phyloP scores from a whole-genome alignment of 1,284 basidiomycete genomes.

The Sanguinoderma infundibulare region DNA sequence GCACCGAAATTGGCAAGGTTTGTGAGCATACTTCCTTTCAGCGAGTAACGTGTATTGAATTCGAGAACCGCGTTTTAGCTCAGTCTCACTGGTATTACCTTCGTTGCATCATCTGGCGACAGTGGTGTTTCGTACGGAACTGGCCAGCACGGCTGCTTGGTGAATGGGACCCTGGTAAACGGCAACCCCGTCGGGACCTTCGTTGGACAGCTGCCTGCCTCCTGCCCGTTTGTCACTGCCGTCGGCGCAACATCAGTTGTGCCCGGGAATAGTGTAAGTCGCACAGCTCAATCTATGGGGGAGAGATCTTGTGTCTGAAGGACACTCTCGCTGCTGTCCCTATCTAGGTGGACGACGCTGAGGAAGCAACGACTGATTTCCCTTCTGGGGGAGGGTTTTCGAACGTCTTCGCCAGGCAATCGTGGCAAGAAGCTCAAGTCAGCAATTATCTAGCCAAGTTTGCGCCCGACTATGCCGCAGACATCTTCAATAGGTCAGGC shows the following conservation, averaged over 20 bases:
- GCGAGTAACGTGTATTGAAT: neutral
- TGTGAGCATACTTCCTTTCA: constrained; percentile 23
- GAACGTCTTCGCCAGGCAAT: constrained; percentile 24
- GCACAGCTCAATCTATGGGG: neutral
- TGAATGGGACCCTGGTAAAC: constrained; percentile 24
- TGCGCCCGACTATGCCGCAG: constrained; percentile 17
- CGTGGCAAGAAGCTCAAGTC: constrained; percentile 23
- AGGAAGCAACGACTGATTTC: constrained; percentile 21
- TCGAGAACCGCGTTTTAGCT: constrained; percentile 27
- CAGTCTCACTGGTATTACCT: constrained; percentile 50
- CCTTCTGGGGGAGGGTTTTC: constrained; percentile 27
- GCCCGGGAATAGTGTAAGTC: constrained; percentile 22
- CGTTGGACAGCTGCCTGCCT: constrained; percentile 27
- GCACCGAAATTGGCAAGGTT: constrained; percentile 43
- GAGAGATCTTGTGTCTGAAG: neutral
- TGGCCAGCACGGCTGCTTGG: constrained; percentile 41
- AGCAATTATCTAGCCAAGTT: constrained; percentile 19
- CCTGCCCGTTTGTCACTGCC: constrained; percentile 29
- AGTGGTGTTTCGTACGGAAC: constrained; percentile 51
- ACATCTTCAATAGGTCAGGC: constrained; percentile 24
- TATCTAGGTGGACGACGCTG: constrained; percentile 18
- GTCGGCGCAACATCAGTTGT: constrained; percentile 29
- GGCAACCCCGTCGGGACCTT: constrained; percentile 34
- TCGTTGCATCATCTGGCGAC: constrained; percentile 56
- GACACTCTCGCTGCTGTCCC: no score